Percentiles rank a stretch among this genome's conserved stretches.
Conservation (phyloP, 495 filamentous ascomycete species). For the Staphylotrichum longicolle region DNA sequence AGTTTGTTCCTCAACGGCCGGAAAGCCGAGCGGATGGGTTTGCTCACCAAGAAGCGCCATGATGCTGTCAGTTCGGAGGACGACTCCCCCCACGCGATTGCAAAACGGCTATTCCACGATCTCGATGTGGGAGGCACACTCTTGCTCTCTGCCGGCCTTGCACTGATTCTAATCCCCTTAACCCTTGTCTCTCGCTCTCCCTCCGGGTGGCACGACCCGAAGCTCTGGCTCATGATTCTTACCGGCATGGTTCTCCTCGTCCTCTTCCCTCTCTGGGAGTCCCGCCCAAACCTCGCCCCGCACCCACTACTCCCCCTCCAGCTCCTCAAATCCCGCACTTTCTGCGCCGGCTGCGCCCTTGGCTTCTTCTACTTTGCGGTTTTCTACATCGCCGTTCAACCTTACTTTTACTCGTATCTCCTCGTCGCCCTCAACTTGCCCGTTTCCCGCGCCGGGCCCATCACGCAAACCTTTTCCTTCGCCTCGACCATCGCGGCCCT, state of each 20-base stretch:
- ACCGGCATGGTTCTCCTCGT: conserved; percentile 55
- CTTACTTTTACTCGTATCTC: conserved; percentile 62
- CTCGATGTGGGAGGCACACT: conserved; percentile 60
- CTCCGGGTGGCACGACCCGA: conserved; percentile 50
- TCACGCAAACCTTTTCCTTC: conserved; percentile 53
- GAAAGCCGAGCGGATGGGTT: conserved; percentile 48
- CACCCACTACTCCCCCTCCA: conserved; percentile 58
- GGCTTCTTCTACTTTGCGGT: conserved; percentile 57
- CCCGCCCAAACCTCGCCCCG: conserved; percentile 48
- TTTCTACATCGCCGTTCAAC: conserved; percentile 60
- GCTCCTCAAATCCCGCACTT: conserved; percentile 59
- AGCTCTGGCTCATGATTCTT: conserved; percentile 57
- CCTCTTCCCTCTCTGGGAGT: conserved; percentile 59
- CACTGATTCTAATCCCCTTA: conserved; percentile 64
- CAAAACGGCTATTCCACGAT: conserved; percentile 53
- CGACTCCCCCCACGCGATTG: not conserved
- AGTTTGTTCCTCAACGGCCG: conserved; percentile 54
- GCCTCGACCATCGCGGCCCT: conserved; percentile 53
- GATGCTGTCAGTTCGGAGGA: not conserved
- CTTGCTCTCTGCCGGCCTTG: conserved; percentile 55
- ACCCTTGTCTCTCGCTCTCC: conserved; percentile 51
- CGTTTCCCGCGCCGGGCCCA: conserved; percentile 51
- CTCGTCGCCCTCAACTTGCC: conserved; percentile 62
- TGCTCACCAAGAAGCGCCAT: conserved; percentile 31
- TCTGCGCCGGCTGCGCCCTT: conserved; percentile 59